Percentiles rank a stretch among this genome's conserved stretches.
Conservation (phyloP, 192 early-diverging fungal species). For the Paraglomus brasilianum region DNA sequence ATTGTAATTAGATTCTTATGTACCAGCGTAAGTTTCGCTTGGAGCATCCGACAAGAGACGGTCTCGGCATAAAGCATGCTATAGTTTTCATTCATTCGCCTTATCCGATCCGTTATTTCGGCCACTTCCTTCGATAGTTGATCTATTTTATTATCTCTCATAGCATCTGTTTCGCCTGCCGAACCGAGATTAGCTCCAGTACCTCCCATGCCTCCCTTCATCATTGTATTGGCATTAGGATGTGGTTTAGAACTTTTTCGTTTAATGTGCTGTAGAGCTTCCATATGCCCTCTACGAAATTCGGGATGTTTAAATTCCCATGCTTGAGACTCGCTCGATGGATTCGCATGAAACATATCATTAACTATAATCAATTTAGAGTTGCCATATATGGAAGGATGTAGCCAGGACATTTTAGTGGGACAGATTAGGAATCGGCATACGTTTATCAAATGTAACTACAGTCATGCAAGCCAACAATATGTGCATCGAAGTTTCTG, state of each 20-base stretch:
- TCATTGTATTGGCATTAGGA: neutral
- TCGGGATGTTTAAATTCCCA: constrained; percentile 90
- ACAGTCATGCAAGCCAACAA: neutral
- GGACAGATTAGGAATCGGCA: neutral
- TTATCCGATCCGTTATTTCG: constrained; percentile 18
- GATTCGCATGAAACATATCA: constrained; percentile 55
- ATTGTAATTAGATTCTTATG: neutral
- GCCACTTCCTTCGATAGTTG: constrained; percentile 25
- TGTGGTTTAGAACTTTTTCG: constrained; percentile 50
- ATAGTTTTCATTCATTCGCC: constrained; percentile 28
- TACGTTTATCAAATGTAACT: neutral
- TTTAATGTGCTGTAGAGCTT: constrained; percentile 68
- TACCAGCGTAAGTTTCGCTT: constrained; percentile 28
- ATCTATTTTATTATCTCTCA: constrained; percentile 26
- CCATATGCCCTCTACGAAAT: constrained; percentile 71
- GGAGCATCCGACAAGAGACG: constrained; percentile 27
- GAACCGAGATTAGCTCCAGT: neutral
- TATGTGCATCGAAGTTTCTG: neutral
- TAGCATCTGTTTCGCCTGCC: neutral
- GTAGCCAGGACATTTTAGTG: neutral
- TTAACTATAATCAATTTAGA: constrained; percentile 30
- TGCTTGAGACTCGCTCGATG: constrained; percentile 62
- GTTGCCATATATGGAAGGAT: neutral
- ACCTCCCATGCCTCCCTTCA: constrained; percentile 6
- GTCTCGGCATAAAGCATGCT: constrained; percentile 20